Conservation (phyloP, 371 early-diverging fungal species). For the Mucor mucedo region DNA sequence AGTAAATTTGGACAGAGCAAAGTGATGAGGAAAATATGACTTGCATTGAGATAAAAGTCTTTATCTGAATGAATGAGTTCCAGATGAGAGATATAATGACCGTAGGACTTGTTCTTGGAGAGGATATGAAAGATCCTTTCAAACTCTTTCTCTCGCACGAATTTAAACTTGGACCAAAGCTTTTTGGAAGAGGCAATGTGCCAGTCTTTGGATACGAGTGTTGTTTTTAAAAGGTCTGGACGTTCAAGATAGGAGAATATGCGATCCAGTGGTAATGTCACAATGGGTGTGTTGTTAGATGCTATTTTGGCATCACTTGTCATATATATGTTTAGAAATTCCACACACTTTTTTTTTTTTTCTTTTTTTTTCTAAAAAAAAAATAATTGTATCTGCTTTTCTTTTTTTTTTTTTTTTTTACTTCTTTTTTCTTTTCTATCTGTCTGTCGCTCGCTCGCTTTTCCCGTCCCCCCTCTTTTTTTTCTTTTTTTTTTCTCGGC, state of each 20-base stretch:
- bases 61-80: conserved; percentile 49
- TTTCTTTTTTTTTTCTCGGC: background rate
- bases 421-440: too few species aligned
- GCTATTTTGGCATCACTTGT: conserved; percentile 44
- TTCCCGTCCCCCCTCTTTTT: too few species aligned
- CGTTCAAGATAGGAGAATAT: conserved; percentile 34
- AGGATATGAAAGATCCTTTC: conserved; percentile 50
- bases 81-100: conserved; percentile 38
- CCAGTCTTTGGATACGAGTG: conserved; percentile 41
- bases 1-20: conserved; percentile 45
- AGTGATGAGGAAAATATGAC: conserved; percentile 44
- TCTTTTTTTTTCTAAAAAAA: too few species aligned
- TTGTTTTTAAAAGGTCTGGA: conserved; percentile 32
- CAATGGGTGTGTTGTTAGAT: conserved; percentile 10
- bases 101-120: conserved; percentile 41
- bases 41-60: conserved; percentile 42
- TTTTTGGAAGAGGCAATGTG: conserved; percentile 26
- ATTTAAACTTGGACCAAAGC: conserved; percentile 48
- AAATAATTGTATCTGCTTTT: too few species aligned
- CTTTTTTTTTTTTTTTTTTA: too few species aligned
- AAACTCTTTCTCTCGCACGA: conserved; percentile 47
- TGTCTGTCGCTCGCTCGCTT: too few species aligned
- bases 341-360: too few species aligned
- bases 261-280: conserved; percentile 21
- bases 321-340: conserved; percentile 42